Percentiles rank a stretch among this genome's conserved stretches.
phyloP scores from a whole-genome alignment of 2,329 filamentous ascomycete genomes.

The Arachnomyces sp. region DNA sequence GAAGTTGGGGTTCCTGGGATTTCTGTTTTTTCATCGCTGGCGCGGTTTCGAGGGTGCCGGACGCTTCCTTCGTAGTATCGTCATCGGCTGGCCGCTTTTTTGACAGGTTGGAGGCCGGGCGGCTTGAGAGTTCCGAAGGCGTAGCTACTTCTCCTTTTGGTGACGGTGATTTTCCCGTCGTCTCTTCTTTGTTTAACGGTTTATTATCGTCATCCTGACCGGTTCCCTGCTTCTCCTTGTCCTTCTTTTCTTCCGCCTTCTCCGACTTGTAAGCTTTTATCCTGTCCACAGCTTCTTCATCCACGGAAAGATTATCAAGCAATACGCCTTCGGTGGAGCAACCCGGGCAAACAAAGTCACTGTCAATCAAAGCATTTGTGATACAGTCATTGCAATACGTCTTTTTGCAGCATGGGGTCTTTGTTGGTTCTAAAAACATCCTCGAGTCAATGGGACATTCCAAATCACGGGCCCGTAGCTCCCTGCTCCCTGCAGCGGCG shows the following conservation, averaged over 20 bases:
- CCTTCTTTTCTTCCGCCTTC: constrained; percentile 37
- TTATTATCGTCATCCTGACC: constrained; percentile 17
- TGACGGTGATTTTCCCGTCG: constrained; percentile 8
- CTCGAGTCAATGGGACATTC: constrained; percentile 95
- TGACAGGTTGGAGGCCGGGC: constrained; percentile 32
- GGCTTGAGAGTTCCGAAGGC: constrained; percentile 22
- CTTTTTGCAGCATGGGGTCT: constrained; percentile 96
- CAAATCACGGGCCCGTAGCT: constrained; percentile 77
- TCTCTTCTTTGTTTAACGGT: constrained; percentile 9
- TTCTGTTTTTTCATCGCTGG: constrained; percentile 36
- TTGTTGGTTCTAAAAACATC: constrained; percentile 97
- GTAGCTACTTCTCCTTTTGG: constrained; percentile 5
- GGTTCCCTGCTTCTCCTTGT: constrained; percentile 29
- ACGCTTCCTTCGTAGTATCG: constrained; percentile 49
- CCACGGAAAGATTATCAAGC: constrained; percentile 79
- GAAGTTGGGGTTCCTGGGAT: constrained; percentile 28
- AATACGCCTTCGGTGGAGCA: constrained; percentile 86
- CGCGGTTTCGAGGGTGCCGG: constrained; percentile 31
- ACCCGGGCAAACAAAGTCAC: constrained; percentile 89
- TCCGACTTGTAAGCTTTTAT: constrained; percentile 65
- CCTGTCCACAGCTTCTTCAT: constrained; percentile 69
- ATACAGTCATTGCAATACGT: constrained; percentile 99
- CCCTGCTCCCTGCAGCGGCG: constrained; percentile 69
- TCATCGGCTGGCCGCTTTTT: constrained; percentile 83
- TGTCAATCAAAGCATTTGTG: constrained; percentile 96